Conservation (phyloP, 2,329 filamentous ascomycete genomes). For the Apiospora hydei region DNA sequence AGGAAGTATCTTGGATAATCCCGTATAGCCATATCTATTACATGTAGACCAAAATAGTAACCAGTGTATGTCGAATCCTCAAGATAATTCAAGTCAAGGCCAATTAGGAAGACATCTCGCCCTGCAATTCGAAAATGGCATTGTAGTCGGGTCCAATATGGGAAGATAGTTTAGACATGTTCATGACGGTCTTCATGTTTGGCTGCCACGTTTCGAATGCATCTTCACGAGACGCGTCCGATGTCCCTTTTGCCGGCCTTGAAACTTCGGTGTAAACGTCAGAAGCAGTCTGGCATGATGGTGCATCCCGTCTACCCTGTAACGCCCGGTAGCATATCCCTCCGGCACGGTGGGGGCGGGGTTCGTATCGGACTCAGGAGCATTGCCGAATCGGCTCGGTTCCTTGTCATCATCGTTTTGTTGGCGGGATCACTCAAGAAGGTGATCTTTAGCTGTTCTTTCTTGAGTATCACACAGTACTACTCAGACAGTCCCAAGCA, state of each 20-base stretch:
- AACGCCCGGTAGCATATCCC: neutral
- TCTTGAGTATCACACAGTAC: neutral
- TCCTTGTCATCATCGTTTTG: neutral
- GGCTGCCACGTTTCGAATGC: neutral
- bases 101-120: too few species aligned
- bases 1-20: neutral
- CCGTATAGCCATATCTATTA: neutral
- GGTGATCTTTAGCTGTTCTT: neutral
- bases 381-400: neutral
- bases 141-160: neutral
- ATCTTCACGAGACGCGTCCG: neutral
- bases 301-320: neutral
- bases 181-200: too few species aligned
- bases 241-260: neutral
- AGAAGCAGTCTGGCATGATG: neutral
- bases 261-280: neutral
- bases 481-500: neutral
- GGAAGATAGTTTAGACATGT: too few species aligned
- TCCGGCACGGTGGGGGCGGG: slow-evolving; percentile 28
- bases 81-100: neutral
- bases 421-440: neutral
- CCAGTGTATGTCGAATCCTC: neutral
- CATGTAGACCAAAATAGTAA: neutral
- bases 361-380: neutral
- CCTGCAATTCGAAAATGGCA: too few species aligned